phyloP scores from a whole-genome alignment of 129 eudicot species.

The Dittrichia graveolens region DNA sequence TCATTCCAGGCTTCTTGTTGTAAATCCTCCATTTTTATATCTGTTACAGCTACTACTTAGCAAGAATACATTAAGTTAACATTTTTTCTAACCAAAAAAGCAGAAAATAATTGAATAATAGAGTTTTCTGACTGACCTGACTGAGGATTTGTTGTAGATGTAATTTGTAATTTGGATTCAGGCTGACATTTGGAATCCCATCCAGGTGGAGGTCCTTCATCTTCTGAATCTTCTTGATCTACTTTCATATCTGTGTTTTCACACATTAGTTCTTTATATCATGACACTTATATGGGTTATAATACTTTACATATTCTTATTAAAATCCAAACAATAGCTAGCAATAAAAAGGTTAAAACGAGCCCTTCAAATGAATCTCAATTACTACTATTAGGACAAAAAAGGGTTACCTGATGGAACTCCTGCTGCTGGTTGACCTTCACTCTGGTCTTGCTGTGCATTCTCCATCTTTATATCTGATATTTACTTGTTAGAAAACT shows the following conservation, averaged over 20 bases:
- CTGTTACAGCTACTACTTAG: slow-evolving; percentile 29
- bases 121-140: slow-evolving; percentile 27
- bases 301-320: slow-evolving; percentile 3
- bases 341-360: background rate
- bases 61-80: slow-evolving; percentile 4
- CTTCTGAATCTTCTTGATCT: slow-evolving; percentile 35
- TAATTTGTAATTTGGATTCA: slow-evolving; percentile 18
- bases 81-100: background rate
- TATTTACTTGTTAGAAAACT: slow-evolving; percentile 8
- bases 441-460: slow-evolving; percentile 38
- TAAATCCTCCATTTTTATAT: slow-evolving; percentile 31
- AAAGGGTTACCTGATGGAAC: slow-evolving; percentile 38
- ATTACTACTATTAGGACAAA: background rate
- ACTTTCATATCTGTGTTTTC: slow-evolving; percentile 27
- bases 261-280: slow-evolving; percentile 1
- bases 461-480: slow-evolving; percentile 42
- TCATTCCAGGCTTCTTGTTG: slow-evolving; percentile 34
- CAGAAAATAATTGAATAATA: background rate
- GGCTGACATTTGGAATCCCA: slow-evolving; percentile 42
- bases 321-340: background rate
- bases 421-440: slow-evolving; percentile 29
- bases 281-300: slow-evolving; percentile 10
- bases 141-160: slow-evolving; percentile 21
- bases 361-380: too few relatives aligned
- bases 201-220: slow-evolving; percentile 47